Base-by-base conservation (phyloP, 331 rosid species). In the Malus hybrid region DNA sequence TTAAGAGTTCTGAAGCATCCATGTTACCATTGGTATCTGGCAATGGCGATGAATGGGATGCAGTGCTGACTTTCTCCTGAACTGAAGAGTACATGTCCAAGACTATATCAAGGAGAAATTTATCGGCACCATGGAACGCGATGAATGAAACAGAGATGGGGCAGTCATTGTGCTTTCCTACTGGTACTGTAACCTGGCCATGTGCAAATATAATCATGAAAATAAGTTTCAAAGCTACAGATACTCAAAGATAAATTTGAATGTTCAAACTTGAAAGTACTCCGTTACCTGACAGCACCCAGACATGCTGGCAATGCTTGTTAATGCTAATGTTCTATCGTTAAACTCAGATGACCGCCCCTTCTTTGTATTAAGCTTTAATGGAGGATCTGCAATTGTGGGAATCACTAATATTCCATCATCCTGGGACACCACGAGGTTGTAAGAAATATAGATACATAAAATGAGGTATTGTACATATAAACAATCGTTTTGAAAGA, bases 301-400 rank as follows among this genome's bases (percentile, higher is more conserved):
- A 64, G 86, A 85, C 81, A 85, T 80, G 81, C 86, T 82, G 71
- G 89, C 81, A 56, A 85, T 85, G 82, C 89, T 80, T 63, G 82
- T 73, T 63, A 85, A 68, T 34, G 83, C 82, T 57, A 80, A 77
- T 74, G 74, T 69, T 62, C 89, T 78, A 53, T 79, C 81, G 14
- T 65, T 78, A 77, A 85, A 82, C 79, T 85, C 86, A 24, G 75
- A 53, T 26, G 74, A 74, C 75, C 34, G 46, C 33, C 80, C 32
- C 66, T 75, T 85, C 80, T 74, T 82, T 7, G 80, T 62, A 20
- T 50, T 72, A 39, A 71, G 76, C 67, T 79, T 85, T 26, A 80
- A 72, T 29, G 89, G 89, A 73, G 81, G 79, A 72, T 85, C 89
- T 24, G 89, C 84, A 11, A 71, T 69, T 10, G 86, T 85, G 74